Percentiles rank a stretch among this genome's conserved stretches.
Conservation (phyloP, 495 filamentous ascomycete species). For the Aspergillus cristatus region DNA sequence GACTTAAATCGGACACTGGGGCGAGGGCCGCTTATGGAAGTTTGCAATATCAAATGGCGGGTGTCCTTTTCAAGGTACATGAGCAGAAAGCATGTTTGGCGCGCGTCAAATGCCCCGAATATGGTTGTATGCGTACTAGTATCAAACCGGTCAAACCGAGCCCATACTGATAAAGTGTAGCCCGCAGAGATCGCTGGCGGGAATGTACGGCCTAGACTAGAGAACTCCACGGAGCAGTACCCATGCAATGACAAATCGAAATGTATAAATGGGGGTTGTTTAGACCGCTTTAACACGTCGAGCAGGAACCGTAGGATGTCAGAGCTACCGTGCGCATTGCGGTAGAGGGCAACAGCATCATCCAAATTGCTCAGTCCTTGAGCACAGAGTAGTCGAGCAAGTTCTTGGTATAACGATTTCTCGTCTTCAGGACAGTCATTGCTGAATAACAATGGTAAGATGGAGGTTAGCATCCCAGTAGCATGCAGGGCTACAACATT, state of each 20-base stretch:
- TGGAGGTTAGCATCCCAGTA: constrained; percentile 62
- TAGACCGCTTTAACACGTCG: constrained; percentile 59
- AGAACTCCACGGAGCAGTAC: constrained; percentile 79
- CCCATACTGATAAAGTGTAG: constrained; percentile 85
- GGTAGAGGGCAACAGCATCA: constrained; percentile 70
- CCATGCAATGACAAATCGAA: constrained; percentile 88
- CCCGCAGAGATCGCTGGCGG: constrained; percentile 67
- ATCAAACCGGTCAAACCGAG: constrained; percentile 81
- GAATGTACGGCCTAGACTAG: constrained; percentile 72
- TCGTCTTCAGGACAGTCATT: constrained; percentile 36
- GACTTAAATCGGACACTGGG: constrained; percentile 93
- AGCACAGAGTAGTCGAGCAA: constrained; percentile 25
- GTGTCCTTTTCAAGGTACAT: constrained; percentile 92
- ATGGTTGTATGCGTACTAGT: constrained; percentile 79
- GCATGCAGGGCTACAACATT: constrained; percentile 72
- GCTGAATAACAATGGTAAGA: constrained; percentile 61
- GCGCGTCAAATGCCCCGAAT: constrained; percentile 89
- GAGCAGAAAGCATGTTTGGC: constrained; percentile 87
- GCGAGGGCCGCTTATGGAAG: constrained; percentile 74
- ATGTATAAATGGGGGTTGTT: constrained; percentile 74
- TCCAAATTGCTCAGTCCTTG: constrained; percentile 64
- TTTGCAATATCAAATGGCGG: constrained; percentile 92
- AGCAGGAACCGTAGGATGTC: constrained; percentile 64
- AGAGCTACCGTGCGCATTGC: constrained; percentile 50
- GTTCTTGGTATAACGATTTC: constrained; percentile 46